Base-by-base conservation (phyloP, 345 rosid species). In the Firmiana major region DNA sequence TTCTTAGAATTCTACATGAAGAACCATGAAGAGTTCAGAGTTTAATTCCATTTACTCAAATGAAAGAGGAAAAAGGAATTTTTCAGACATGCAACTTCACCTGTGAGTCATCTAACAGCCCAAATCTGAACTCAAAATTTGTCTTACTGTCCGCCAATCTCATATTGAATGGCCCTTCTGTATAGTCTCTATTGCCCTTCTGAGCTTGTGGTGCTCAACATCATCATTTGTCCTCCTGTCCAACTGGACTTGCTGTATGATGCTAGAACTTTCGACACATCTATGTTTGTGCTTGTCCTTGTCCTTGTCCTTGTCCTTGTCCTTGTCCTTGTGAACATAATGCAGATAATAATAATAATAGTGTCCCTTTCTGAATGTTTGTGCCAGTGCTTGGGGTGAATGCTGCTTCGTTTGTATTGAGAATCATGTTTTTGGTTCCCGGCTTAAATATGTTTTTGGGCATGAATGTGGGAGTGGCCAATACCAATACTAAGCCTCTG, bases 391-490 rank as follows among this genome's bases (percentile, higher is more conserved):
- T 78, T 84, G n/a, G 64, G 75, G 69, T 82, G 87, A 71, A 62
- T 74, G 58, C 78, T 80, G 69, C 84, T 81, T 75, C 77, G 74
- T 60, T 81, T 84, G 79, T 83, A 78, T 7, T 73, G 82, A 64
- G 78, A 75, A 67, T 78, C 81, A 75, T 85, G 90, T 75, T 77
- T 87, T 79, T 53, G 88, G 75, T 82, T 88, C 63, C 85, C 83
- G 58, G 77, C 74, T 77, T 72, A 84, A 45, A 73, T 80, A 81
- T 84, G 84, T 46, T 74, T 83, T n/a, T 75, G 71, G 26, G 7
- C 75, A 71, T 83, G 90, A 71, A 75, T 38, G 24, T 75, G 84
- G 45, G 24, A 84, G 12, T 26, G 86, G 73, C 82, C 31, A 38
- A 66, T 79, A 36, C 74, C 75, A 24, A 46, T 73, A 11, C 71